Evolutionary conservation across 1,284 basidiomycete genomes (phyloP), one percentile per base, ranked within the genome.

Genomic region (Rhodotorula sp.): DNA sequence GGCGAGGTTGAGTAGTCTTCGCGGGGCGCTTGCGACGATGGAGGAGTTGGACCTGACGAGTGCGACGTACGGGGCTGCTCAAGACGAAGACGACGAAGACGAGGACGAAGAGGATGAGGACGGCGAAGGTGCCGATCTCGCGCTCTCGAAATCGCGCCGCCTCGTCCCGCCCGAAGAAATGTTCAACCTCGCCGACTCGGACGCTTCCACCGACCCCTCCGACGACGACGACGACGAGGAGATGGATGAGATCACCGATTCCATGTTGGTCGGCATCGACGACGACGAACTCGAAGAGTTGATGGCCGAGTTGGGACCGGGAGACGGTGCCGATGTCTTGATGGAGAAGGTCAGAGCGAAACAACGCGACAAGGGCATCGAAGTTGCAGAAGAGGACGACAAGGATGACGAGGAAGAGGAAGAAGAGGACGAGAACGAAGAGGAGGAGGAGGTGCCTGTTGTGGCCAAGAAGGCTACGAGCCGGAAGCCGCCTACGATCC

Each of bases 1-100:
- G 73, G 82, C 84, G 34, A 90, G 95, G 19, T 86, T 99, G 14
- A 84, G 95, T 48, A 86, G 88, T 38, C 87, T 99, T 64, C 97
- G 97, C 81, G 87, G 92, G 79, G 88, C 89, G 3, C 84, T 99
- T 18, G 81, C 86, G 31, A 90, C 88, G 10, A 86, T 99, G 67
- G 92, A 95, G 81, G 89, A 89, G 64, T 85, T 94, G 26, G 89
- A 90, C 79, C 89, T 93, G 78, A 86, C 81, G 49, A 82, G 82
- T 12, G 69, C 83, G 60, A 79, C 77, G 23, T 83, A 83, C 14
- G 84, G 86, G 45, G 79, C 78, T 4, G 81, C 79, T 2, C 80
- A 79, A 31, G 81, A 81, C 26, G 78, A 79, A 21, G 80, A 81
- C 19, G 64, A 77, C 74, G 78, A 78, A 76, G 52, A 86, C 31